Evolutionary conservation across 2,329 filamentous ascomycete species (phyloP).

Genomic region (Massarina eburnea): DNA sequence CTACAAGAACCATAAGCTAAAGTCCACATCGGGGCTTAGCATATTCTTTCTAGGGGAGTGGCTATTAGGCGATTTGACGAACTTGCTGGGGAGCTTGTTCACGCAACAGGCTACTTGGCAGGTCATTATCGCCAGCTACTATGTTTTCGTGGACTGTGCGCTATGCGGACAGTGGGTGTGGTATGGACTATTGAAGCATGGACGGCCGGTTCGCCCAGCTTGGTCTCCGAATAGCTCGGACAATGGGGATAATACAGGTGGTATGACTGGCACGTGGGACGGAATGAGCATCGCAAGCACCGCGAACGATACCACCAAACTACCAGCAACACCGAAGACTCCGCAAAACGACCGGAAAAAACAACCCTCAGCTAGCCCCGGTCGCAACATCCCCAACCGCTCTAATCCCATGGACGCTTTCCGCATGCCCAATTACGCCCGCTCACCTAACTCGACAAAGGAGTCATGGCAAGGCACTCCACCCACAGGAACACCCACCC

Average conservation of each 20-base stretch:
- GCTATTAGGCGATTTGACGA: slow-evolving; percentile 65
- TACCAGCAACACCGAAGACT: not conserved
- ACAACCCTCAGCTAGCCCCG: slow-evolving; percentile 11
- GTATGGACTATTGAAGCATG: slow-evolving; percentile 62
- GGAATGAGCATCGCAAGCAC: slow-evolving; percentile 19
- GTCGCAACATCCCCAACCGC: slow-evolving; percentile 24
- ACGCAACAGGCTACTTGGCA: slow-evolving; percentile 68
- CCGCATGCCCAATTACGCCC: slow-evolving; percentile 41
- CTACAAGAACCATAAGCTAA: slow-evolving; percentile 65
- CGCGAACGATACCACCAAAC: slow-evolving; percentile 8
- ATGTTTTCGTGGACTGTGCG: slow-evolving; percentile 65
- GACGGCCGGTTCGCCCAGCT: slow-evolving; percentile 46
- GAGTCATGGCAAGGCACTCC: slow-evolving; percentile 28
- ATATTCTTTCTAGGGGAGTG: slow-evolving; percentile 68
- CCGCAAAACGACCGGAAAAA: slow-evolving; percentile 13
- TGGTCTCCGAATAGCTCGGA: slow-evolving; percentile 28
- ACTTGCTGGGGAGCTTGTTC: slow-evolving; percentile 64
- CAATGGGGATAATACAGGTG: slow-evolving; percentile 19
- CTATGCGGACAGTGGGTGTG: slow-evolving; percentile 66
- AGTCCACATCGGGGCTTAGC: slow-evolving; percentile 66
- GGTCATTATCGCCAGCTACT: slow-evolving; percentile 65
- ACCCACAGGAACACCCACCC: slow-evolving; percentile 19
- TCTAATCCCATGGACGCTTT: slow-evolving; percentile 39
- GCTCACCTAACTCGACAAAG: slow-evolving; percentile 28
- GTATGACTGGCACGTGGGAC: slow-evolving; percentile 34